A percentile compares a stretch with the other conserved stretches of the same genome.
These are phyloP conservation scores for Knoxdaviesia proteae DNA, from an alignment of 2,329 filamentous ascomycete genomes.

Conservation along the genomic window DNA sequence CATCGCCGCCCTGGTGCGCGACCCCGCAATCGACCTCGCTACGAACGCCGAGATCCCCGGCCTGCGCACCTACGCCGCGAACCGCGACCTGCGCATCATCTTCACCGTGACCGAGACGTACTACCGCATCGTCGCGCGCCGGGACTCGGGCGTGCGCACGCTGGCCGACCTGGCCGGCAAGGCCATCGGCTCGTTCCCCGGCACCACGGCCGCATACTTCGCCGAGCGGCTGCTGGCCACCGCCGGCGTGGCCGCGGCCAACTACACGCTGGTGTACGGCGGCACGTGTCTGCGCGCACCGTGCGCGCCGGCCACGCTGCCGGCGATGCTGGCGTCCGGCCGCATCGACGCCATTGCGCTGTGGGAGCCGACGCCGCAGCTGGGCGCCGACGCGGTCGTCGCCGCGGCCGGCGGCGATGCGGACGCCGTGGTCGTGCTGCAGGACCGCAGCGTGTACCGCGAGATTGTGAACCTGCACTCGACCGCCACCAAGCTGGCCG, in stretches of 20 bases:
- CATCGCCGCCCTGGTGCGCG: conserved; percentile 1
- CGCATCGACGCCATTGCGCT: conserved; percentile 4
- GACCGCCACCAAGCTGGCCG: conserved; percentile 3
- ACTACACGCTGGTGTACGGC: conserved; percentile 3
- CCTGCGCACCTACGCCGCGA: not conserved
- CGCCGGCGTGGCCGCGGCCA: not conserved
- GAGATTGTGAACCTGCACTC: conserved; percentile 4
- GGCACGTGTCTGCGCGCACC: conserved; percentile 1
- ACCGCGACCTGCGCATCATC: conserved; percentile 4
- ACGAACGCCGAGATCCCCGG: conserved; percentile 5
- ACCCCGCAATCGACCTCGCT: conserved; percentile 3
- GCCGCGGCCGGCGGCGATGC: not conserved
- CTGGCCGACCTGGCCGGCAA: conserved; percentile 4
- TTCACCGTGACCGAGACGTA: conserved; percentile 4
- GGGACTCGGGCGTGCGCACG: not conserved
- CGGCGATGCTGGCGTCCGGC: conserved; percentile 1
- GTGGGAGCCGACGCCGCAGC: conserved; percentile 3
- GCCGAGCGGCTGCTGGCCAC: conserved; percentile 2
- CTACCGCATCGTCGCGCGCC: conserved; percentile 5
- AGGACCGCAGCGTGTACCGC: conserved; percentile 3
- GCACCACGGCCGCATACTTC: conserved; percentile 5
- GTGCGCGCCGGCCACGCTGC: conserved; percentile 2
- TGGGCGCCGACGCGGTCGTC: conserved; percentile 1
- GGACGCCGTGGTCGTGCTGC: conserved; percentile 2
- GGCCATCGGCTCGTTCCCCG: conserved; percentile 2